These are phyloP conservation scores for Aspergillus sp. DNA, from an alignment of 2,329 filamentous ascomycete species.

Conservation along the genomic window DNA sequence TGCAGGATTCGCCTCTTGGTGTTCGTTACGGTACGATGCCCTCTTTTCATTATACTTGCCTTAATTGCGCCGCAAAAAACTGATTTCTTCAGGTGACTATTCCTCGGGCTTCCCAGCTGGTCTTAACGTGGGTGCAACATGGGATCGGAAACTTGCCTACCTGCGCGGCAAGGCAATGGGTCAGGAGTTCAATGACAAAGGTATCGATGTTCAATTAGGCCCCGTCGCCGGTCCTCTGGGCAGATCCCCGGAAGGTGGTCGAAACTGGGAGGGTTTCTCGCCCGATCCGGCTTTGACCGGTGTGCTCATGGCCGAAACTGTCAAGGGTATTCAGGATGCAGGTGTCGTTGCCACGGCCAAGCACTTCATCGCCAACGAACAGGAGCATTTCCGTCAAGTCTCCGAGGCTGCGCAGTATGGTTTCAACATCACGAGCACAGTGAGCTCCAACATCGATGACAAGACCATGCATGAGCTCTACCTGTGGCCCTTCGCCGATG, in stretches of 20 bases:
- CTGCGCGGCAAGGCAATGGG: conserved; percentile 66
- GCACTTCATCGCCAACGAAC: conserved; percentile 67
- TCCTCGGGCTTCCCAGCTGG: conserved; percentile 74
- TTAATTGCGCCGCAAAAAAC: not conserved
- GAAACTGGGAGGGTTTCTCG: conserved; percentile 61
- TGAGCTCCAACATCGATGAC: conserved; percentile 56
- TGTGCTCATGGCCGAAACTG: conserved; percentile 60
- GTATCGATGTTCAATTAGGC: conserved; percentile 65
- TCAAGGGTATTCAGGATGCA: conserved; percentile 71
- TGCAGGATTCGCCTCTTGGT: conserved; percentile 79
- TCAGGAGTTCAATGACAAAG: conserved; percentile 65
- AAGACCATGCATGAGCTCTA: conserved; percentile 57
- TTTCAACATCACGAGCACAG: conserved; percentile 53
- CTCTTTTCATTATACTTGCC: not conserved
- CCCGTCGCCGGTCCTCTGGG: conserved; percentile 70
- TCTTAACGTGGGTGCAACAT: conserved; percentile 73
- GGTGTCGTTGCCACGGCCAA: conserved; percentile 79
- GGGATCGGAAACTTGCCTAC: conserved; percentile 63
- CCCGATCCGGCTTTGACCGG: conserved; percentile 71
- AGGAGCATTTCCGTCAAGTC: conserved; percentile 61
- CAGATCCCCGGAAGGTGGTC: conserved; percentile 57
- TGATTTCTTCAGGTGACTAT: conserved; percentile 53
- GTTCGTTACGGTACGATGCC: conserved; percentile 53
- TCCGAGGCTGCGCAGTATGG: conserved; percentile 52
- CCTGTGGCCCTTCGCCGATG: conserved; percentile 61